A percentile compares a stretch with the other conserved stretches of the same genome.
phyloP scores from a whole-genome alignment of 164 flowering plant genomes.

The Macadamia tetraphylla region DNA sequence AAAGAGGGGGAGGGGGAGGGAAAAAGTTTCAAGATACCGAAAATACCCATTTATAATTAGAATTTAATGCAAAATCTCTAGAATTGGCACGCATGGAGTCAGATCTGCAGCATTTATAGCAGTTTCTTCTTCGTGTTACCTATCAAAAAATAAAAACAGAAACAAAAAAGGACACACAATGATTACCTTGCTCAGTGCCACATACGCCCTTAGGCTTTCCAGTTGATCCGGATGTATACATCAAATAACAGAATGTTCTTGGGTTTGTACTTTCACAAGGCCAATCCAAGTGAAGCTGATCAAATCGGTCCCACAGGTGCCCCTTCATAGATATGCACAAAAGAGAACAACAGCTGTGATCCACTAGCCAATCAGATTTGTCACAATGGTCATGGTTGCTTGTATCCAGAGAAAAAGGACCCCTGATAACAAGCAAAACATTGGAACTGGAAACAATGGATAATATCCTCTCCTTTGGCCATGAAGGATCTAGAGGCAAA shows the following conservation, averaged over 20 bases:
- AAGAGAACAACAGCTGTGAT: constrained; percentile 29
- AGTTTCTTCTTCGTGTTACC: not conserved
- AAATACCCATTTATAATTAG: no score
- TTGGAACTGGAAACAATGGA: constrained; percentile 50
- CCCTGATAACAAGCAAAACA: constrained; percentile 45
- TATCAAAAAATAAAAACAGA: constrained; percentile 3
- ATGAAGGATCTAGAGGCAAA: constrained; percentile 78
- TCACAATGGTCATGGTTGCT: constrained; percentile 18
- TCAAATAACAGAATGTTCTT: constrained; percentile 64
- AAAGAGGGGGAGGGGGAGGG: no score
- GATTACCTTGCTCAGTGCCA: constrained; percentile 79
- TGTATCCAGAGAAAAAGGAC: constrained; percentile 22
- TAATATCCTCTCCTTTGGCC: constrained; percentile 68
- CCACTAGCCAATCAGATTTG: constrained; percentile 39
- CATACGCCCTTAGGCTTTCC: constrained; percentile 93
- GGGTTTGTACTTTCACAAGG: constrained; percentile 49
- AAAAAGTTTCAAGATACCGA: no score
- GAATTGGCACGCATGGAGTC: not conserved
- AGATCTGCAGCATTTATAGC: not conserved
- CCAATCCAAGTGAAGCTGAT: constrained; percentile 25
- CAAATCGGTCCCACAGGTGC: constrained; percentile 10
- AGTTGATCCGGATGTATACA: constrained; percentile 94
- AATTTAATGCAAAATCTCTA: no score
- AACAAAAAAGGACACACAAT: no score
- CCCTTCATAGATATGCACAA: constrained; percentile 41